phyloP scores from a whole-genome alignment of 768 basidiomycete species.

The Suillus fuscotomentosus region DNA sequence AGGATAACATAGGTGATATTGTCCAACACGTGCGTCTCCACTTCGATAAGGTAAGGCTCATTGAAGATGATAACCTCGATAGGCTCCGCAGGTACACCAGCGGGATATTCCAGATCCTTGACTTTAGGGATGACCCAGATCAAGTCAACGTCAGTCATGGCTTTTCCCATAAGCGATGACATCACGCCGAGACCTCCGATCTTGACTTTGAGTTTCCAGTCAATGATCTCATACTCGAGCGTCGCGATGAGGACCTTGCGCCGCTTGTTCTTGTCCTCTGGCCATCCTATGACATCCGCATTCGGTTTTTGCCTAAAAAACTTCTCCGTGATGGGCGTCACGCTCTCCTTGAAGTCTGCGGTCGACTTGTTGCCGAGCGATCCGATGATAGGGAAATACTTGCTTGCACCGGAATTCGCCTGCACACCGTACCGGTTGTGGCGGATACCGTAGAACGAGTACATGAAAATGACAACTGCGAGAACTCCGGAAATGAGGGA shows the following conservation, averaged over 20 bases:
- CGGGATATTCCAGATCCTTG: constrained; percentile 90
- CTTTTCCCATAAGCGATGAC: constrained; percentile 97
- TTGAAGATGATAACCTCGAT: constrained; percentile 97
- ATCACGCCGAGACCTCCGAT: constrained; percentile 97
- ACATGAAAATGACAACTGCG: constrained; percentile 88
- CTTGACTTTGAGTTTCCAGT: constrained; percentile 98
- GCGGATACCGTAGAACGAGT: constrained; percentile 94
- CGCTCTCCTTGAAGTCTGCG: constrained; percentile 64
- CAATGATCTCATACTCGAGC: constrained; percentile 93
- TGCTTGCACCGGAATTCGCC: constrained; percentile 63
- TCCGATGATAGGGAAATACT: constrained; percentile 89
- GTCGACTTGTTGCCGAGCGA: constrained; percentile 62
- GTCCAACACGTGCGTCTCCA: constrained; percentile 89
- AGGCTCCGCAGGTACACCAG: constrained; percentile 88
- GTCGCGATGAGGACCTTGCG: constrained; percentile 91
- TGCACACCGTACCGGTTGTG: constrained; percentile 91
- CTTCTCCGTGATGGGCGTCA: constrained; percentile 65
- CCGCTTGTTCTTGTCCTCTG: constrained; percentile 88
- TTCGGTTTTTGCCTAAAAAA: constrained; percentile 57
- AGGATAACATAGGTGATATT: constrained; percentile 95
- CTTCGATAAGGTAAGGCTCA: constrained; percentile 93
- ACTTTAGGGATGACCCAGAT: constrained; percentile 95
- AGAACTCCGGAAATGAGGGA: constrained; percentile 83
- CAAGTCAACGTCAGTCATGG: constrained; percentile 95
- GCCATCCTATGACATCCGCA: constrained; percentile 91